Conservation (phyloP, 2,329 filamentous ascomycete species). For the Simplicillium aogashimaense region DNA sequence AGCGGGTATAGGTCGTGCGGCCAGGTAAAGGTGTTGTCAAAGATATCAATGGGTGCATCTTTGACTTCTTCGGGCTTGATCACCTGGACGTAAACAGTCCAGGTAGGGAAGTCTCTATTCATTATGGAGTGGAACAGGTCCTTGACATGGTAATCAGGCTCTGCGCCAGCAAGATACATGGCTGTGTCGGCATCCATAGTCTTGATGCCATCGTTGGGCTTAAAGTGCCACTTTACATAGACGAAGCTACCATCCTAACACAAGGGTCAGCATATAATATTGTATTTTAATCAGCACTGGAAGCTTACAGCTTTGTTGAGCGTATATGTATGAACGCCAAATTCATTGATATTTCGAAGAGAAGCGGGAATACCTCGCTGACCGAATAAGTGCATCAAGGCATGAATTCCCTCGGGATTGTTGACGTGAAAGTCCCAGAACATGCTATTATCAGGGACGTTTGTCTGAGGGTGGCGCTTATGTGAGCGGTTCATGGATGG, state of each 20-base stretch:
- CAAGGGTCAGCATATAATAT: background rate
- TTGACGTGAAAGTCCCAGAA: constrained; percentile 18
- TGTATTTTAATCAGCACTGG: background rate
- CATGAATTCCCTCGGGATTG: constrained; percentile 39
- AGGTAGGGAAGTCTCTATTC: constrained; percentile 41
- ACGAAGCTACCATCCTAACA: constrained; percentile 30
- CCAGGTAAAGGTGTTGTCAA: constrained; percentile 64
- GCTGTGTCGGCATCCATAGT: constrained; percentile 30
- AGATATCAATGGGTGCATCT: constrained; percentile 51
- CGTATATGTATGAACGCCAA: constrained; percentile 37
- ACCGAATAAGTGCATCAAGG: constrained; percentile 40
- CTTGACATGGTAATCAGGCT: constrained; percentile 39
- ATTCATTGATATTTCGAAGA: constrained; percentile 33
- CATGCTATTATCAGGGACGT: constrained; percentile 32
- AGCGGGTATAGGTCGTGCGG: constrained; percentile 53
- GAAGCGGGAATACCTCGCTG: constrained; percentile 37
- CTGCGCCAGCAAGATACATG: constrained; percentile 23
- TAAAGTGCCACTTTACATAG: constrained; percentile 41
- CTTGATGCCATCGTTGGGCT: constrained; percentile 33
- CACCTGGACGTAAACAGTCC: constrained; percentile 55
- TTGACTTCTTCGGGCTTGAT: constrained; percentile 53
- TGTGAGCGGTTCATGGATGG: constrained; percentile 34
- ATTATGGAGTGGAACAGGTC: constrained; percentile 12
- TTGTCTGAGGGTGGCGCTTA: constrained; percentile 31
- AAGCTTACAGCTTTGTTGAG: constrained; percentile 18